Base-by-base conservation (phyloP, 2,329 filamentous ascomycete species). In the Tolypocladium nubicola region DNA sequence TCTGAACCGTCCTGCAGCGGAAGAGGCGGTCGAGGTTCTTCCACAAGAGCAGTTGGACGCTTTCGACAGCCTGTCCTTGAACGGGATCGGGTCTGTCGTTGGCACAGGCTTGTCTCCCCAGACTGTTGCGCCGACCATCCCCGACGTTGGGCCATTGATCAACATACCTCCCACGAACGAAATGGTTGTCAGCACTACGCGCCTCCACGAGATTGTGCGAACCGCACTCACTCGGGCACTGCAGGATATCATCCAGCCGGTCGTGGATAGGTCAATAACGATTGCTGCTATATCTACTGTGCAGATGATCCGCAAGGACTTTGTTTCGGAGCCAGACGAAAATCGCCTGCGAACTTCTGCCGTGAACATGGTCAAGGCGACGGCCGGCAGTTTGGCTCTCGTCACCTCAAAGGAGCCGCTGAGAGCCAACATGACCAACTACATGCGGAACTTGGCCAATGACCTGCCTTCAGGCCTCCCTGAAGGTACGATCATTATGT, bases 331-430 rank as follows among this genome's bases (percentile, higher is more conserved):
- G 67, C 84, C 87, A 3, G 91, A 97, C 66, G 90, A 96, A 73
- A 89, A 89, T 62, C 88, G 90, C 60, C 81, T 97, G 56, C 87
- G 91, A 55, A 88, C 86, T 54, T 89, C 92, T 38, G 93, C 94
- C 4, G 86, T 96, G 63, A 96, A 87, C 61, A 95, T 97, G 85
- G 94, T 96, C 52, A 94, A 96, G 73, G 88, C 92, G 54, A 89
- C 96, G 33, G 93, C 94, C 30, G 94, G 94, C 43, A 96, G 91
- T 67, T 80, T 99, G 57, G 94, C 94, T 16, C 81, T 97, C 38
- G 94, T 99, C n/a, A 99, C 94, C 4, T 97, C 92, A 69, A 99
- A 97, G 73, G 94, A 99, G 71, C 94, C 94, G 19, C 79, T 99
- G 19, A 86, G 94, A 60, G 94, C 95, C 71, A 97, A 95, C 74